Evolutionary conservation across 257 asterid genomes (phyloP).

Genomic region (Ilex aquifolium): DNA sequence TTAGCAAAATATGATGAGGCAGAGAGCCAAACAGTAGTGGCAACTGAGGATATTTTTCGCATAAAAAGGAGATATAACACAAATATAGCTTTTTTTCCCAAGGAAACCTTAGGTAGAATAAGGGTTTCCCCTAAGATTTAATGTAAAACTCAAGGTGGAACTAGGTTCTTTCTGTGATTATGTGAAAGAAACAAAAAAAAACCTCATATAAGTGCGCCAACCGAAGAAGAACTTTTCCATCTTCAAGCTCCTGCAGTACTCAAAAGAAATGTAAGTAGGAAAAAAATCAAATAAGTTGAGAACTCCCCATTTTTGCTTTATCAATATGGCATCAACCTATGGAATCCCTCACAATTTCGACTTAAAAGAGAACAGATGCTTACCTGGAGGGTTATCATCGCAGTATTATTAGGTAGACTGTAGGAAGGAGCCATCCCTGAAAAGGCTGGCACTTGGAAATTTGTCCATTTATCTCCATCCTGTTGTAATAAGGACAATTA

Average conservation of each 20-base stretch:
- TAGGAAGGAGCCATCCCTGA: constrained; percentile 81
- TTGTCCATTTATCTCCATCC: constrained; percentile 50
- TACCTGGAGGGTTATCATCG: constrained; percentile 88
- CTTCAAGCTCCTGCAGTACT: constrained; percentile 69
- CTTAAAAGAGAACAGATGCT: not conserved
- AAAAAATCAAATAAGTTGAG: no score
- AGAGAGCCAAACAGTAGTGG: no score
- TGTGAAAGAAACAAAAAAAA: constrained; percentile 4
- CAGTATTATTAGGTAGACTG: constrained; percentile 77
- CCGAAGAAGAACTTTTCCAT: constrained; percentile 62
- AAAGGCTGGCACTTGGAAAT: constrained; percentile 53
- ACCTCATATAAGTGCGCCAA: constrained; percentile 98
- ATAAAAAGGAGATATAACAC: no score
- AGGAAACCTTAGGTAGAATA: no score
- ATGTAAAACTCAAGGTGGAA: no score
- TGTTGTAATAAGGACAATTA: constrained; percentile 18
- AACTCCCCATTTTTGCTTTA: no score
- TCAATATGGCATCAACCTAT: no score
- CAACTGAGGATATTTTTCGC: no score
- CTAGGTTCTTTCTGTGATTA: no score
- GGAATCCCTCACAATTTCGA: not conserved
- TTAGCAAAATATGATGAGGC: no score
- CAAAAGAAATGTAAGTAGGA: not conserved
- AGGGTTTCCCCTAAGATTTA: no score
- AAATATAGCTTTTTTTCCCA: no score